Evolutionary conservation across 225 moss, liverwort and hornwort genomes (phyloP).

Genomic region (Takakia lepidozioides): DNA sequence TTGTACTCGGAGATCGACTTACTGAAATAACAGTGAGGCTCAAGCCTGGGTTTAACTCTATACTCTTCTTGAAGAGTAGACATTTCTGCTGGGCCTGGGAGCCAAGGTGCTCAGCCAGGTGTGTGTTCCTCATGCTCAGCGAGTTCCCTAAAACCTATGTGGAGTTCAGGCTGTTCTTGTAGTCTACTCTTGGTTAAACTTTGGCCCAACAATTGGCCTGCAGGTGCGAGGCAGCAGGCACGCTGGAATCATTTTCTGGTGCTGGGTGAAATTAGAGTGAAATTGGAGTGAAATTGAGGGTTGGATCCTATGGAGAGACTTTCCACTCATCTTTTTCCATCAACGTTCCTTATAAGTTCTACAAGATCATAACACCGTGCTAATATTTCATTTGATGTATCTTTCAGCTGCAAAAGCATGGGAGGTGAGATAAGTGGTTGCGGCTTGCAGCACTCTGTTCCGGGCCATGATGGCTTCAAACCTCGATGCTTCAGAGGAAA

Average conservation of each 20-base stretch:
- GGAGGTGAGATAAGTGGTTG: conserved; percentile 50
- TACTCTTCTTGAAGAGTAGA: too few species aligned
- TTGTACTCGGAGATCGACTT: conserved; percentile 69
- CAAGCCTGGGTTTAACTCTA: background rate
- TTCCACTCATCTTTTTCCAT: background rate
- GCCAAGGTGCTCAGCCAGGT: too few species aligned
- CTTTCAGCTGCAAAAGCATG: conserved; percentile 53
- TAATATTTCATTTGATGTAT: background rate
- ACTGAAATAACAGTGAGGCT: conserved; percentile 58
- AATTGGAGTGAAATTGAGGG: background rate
- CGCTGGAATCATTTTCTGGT: too few species aligned
- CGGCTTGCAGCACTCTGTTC: conserved; percentile 32
- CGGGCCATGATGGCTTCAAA: conserved; percentile 40
- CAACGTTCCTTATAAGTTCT: too few species aligned
- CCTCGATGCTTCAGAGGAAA: conserved; percentile 49
- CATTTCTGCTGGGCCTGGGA: too few species aligned
- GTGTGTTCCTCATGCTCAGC: too few species aligned
- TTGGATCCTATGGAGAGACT: background rate
- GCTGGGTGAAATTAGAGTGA: too few species aligned
- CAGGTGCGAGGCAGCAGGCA: too few species aligned
- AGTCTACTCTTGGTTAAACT: too few species aligned
- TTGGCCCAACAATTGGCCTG: too few species aligned
- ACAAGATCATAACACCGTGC: background rate
- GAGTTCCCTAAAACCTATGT: too few species aligned
- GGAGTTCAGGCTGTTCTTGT: too few species aligned